phyloP scores from a whole-genome alignment of 768 basidiomycete species.

The Termitomyces sp. region DNA sequence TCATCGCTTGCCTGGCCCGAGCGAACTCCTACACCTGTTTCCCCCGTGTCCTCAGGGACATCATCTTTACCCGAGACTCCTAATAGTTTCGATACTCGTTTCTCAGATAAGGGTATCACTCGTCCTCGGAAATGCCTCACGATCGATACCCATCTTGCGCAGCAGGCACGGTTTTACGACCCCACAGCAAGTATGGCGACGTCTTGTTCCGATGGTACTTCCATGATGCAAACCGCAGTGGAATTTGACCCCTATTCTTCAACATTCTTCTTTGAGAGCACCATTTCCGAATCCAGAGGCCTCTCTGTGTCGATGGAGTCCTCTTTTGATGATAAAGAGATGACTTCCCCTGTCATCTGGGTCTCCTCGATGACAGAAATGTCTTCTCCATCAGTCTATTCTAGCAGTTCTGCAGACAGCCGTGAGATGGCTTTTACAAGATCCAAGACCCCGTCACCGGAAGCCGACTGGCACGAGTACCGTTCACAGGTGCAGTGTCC shows the following conservation, averaged over 20 bases:
- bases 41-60: slow-evolving; percentile 32
- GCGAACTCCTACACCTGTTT: slow-evolving; percentile 40
- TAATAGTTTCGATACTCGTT: slow-evolving; percentile 40
- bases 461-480: slow-evolving; percentile 26
- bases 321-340: slow-evolving; percentile 47
- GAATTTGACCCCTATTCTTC: slow-evolving; percentile 60
- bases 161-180: slow-evolving; percentile 40
- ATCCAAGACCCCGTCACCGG: slow-evolving; percentile 28
- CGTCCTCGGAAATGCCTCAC: slow-evolving; percentile 42
- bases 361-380: slow-evolving; percentile 39
- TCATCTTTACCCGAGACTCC: slow-evolving; percentile 58
- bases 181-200: slow-evolving; percentile 36
- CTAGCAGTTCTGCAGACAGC: slow-evolving; percentile 27
- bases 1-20: slow-evolving; percentile 39
- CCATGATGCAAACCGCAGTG: slow-evolving; percentile 72
- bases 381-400: slow-evolving; percentile 43
- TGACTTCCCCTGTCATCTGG: slow-evolving; percentile 48
- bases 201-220: slow-evolving; percentile 48
- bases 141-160: slow-evolving; percentile 52
- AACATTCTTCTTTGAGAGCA: slow-evolving; percentile 47
- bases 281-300: slow-evolving; percentile 32
- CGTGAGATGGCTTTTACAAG: slow-evolving; percentile 29
- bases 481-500: slow-evolving; percentile 29
- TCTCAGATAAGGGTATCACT: slow-evolving; percentile 29
- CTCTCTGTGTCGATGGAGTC: slow-evolving; percentile 22